Evolutionary conservation across 2,329 filamentous ascomycete genomes (phyloP).

Genomic region (Diaporthe humulicola): DNA sequence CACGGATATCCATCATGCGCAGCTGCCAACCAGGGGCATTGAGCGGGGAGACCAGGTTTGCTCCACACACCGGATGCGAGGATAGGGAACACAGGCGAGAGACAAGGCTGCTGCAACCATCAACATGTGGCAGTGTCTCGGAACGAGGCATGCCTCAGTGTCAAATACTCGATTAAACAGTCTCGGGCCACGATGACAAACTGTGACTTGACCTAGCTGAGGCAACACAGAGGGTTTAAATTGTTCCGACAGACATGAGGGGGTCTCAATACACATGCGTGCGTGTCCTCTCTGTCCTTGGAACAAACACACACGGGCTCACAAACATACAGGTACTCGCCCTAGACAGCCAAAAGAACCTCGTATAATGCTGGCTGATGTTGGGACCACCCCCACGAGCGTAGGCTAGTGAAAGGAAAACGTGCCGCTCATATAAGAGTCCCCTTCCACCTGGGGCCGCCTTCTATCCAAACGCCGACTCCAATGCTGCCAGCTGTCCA

Average conservation of each 20-base stretch:
- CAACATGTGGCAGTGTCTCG: background rate
- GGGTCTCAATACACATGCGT: background rate
- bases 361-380: background rate
- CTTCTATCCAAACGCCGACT: conserved; percentile 39
- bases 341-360: background rate
- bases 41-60: background rate
- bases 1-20: background rate
- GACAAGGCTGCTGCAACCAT: background rate
- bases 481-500: conserved; percentile 40
- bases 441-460: conserved; percentile 8
- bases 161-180: background rate
- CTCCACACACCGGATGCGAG: background rate
- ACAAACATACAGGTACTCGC: background rate
- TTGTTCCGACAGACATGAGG: background rate
- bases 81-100: background rate
- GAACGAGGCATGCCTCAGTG: background rate
- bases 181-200: background rate
- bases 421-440: background rate
- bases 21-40: no score
- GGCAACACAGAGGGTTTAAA: background rate
- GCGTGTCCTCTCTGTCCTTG: background rate
- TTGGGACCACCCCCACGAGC: background rate
- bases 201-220: background rate
- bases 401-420: background rate
- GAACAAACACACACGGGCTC: background rate